Evolutionary conservation across 495 filamentous ascomycete genomes (phyloP), one percentile per base, ranked within the genome.

Genomic region (Clohesyomyces aquaticus): DNA sequence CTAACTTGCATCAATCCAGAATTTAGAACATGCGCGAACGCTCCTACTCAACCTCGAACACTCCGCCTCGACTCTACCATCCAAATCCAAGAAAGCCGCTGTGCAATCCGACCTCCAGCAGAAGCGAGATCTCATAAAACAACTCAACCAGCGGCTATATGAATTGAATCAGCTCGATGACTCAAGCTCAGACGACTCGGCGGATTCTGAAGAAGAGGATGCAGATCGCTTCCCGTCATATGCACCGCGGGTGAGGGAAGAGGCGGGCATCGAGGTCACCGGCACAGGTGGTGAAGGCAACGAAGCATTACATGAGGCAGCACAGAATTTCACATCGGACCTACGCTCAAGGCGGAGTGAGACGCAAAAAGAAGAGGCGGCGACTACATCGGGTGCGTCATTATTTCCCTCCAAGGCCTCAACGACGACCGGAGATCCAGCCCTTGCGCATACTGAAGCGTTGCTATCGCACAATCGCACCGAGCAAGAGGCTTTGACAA

Each of bases 401-500:
- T 68, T 75, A 48, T 74, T 75, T 59, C 35, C 66, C 21, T 55
- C 67, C 0, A 69, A 61, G 26, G 18, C 73, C 27, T 57, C 63
- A 46, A 61, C 66, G 67, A 59, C 63, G 38, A 46, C 62, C 65
- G 55, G 47, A 65, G 35, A 71, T 67, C 43, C 73, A 50, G 69
- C 69, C 22, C 72, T 78, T 25, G 76, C 54, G 66, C 74, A 47
- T 76, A 80, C 81, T 4, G 91, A 96, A 75, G 80, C 83, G 0
- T 81, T 90, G 23, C 84, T 97, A 4, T 83, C 86, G 64, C 78
- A 85, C 61, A 82, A 95, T 63, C 87, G 91, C 54, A 75, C 76
- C 35, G 91, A 96, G 75, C 93, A 96, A 74, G 91, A 96, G 72
- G 77, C 82, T n/a, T 82, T 98, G 0, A 94, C 94, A 1, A 78